Evolutionary conservation across 1,139 yeast species (phyloP).

Genomic region (Yamadazyma sp.): DNA sequence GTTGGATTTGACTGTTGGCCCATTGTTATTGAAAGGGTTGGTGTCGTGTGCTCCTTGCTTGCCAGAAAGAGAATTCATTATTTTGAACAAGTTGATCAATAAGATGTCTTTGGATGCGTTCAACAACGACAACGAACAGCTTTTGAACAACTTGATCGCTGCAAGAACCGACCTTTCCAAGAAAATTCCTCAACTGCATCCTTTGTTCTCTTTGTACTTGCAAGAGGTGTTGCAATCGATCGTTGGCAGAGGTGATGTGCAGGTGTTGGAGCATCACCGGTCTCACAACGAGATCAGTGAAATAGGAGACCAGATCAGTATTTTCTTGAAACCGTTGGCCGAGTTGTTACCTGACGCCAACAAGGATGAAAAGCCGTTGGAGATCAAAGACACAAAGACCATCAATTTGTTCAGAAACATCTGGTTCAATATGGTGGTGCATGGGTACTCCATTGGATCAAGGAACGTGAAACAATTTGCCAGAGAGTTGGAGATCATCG

Average conservation of each 20-base stretch:
- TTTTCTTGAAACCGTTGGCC: conserved; percentile 74
- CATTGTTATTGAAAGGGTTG: conserved; percentile 54
- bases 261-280: conserved; percentile 75
- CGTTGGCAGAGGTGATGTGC: conserved; percentile 80
- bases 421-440: conserved; percentile 94
- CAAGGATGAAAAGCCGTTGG: conserved; percentile 35
- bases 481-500: conserved; percentile 63
- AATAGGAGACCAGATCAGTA: conserved; percentile 73
- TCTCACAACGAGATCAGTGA: conserved; percentile 76
- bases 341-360: conserved; percentile 62
- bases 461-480: conserved; percentile 49
- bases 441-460: conserved; percentile 74
- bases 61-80: conserved; percentile 59
- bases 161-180: conserved; percentile 57
- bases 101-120: conserved; percentile 35
- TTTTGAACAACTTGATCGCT: conserved; percentile 38
- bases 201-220: conserved; percentile 59
- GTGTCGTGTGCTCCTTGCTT: conserved; percentile 58
- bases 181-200: conserved; percentile 36
- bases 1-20: conserved; percentile 37
- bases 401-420: conserved; percentile 73
- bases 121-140: conserved; percentile 29
- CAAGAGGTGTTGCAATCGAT: conserved; percentile 66
- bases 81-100: conserved; percentile 51
- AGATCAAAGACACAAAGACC: conserved; percentile 45